Evolutionary conservation across 2,329 filamentous ascomycete genomes (phyloP).

Genomic region (Coniochaeta sp.): DNA sequence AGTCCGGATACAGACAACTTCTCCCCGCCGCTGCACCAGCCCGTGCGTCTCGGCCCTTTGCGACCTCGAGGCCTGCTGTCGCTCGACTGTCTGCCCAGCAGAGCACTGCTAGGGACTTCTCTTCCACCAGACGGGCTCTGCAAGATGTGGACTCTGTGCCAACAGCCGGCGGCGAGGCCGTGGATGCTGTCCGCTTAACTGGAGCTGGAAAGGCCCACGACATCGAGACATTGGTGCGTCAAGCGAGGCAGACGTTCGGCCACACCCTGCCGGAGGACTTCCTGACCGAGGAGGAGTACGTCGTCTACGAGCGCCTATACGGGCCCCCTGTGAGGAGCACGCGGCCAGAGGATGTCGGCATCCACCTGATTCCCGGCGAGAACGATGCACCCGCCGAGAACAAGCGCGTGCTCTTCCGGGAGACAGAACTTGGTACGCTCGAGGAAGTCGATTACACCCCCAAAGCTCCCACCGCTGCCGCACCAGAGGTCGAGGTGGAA

Average conservation of each 20-base stretch:
- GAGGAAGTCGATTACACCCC: constrained; percentile 53
- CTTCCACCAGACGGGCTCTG: constrained; percentile 8
- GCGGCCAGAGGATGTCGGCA: constrained; percentile 50
- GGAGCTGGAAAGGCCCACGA: constrained; percentile 18
- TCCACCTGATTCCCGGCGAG: constrained; percentile 20
- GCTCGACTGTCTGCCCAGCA: constrained; percentile 5
- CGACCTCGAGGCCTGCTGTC: background rate
- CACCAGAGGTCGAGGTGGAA: constrained; percentile 14
- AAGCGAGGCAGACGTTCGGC: constrained; percentile 68
- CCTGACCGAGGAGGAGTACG: constrained; percentile 62
- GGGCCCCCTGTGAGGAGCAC: constrained; percentile 64
- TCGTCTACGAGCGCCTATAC: constrained; percentile 73
- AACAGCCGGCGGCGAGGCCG: background rate
- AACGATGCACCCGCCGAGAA: constrained; percentile 17
- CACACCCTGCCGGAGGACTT: constrained; percentile 68
- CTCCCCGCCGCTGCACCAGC: constrained; percentile 9
- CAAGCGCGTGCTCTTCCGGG: constrained; percentile 43
- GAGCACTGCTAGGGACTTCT: constrained; percentile 11
- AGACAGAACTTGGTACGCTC: constrained; percentile 47
- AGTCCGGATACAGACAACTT: constrained; percentile 22
- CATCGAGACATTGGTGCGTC: constrained; percentile 58
- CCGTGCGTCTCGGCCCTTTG: constrained; percentile 7
- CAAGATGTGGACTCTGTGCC: constrained; percentile 4
- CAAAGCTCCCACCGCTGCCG: constrained; percentile 23
- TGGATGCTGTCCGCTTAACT: background rate